Conservation (phyloP, 345 rosid species). For the Lepidium africanum region DNA sequence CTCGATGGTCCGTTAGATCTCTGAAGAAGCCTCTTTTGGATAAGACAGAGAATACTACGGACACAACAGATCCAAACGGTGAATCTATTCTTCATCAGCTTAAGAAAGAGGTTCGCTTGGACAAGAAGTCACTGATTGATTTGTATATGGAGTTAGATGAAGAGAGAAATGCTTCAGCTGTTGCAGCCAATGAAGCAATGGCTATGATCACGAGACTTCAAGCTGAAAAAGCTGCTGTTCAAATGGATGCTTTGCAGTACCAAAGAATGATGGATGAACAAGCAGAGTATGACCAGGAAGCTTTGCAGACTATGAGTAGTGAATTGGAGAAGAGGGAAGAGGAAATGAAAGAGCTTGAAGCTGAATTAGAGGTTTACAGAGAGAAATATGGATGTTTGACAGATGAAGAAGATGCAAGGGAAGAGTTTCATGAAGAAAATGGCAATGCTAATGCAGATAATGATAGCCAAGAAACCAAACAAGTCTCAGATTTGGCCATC, state of each 20-base stretch:
- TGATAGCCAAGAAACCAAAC: conserved; percentile 20
- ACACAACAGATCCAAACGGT: conserved; percentile 29
- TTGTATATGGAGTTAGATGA: conserved; percentile 90
- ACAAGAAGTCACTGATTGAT: conserved; percentile 71
- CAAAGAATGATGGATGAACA: conserved; percentile 99
- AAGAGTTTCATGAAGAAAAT: background rate
- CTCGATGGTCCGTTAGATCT: conserved; percentile 41
- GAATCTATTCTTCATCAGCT: conserved; percentile 53
- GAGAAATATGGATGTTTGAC: conserved; percentile 41
- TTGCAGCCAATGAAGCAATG: conserved; percentile 93
- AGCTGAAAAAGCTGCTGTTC: conserved; percentile 82
- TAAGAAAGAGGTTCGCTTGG: conserved; percentile 71
- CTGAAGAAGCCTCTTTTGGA: conserved; percentile 45
- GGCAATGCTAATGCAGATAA: conserved; percentile 11
- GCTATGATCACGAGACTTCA: conserved; percentile 93
- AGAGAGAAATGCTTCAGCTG: conserved; percentile 78
- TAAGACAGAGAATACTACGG: conserved; percentile 41
- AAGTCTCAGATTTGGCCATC: conserved; percentile 11
- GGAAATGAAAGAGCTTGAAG: conserved; percentile 50
- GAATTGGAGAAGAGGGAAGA: conserved; percentile 53
- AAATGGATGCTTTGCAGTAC: conserved; percentile 96
- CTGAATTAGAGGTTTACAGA: conserved; percentile 62
- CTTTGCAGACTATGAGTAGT: conserved; percentile 49
- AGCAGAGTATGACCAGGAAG: conserved; percentile 87
- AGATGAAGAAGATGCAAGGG: conserved; percentile 22